These are phyloP conservation scores for Neurospora sp. DNA, from an alignment of 495 filamentous ascomycete genomes.

Conservation along the genomic window DNA sequence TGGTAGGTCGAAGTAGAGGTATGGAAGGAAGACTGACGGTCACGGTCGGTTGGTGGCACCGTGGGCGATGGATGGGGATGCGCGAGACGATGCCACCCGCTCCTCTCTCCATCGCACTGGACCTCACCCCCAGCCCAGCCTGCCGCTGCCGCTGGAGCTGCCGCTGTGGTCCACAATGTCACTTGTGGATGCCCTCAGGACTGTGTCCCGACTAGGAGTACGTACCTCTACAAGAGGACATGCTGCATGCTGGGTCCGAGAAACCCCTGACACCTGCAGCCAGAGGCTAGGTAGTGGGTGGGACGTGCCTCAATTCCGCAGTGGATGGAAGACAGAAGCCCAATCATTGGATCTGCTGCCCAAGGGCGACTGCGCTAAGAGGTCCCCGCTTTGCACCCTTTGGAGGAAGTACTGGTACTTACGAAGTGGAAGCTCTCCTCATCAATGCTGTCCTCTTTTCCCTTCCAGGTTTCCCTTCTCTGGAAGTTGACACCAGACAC, in stretches of 20 bases:
- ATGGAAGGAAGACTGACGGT: conserved; percentile 12
- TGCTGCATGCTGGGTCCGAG: neutral
- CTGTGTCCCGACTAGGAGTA: neutral
- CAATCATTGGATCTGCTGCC: conserved; percentile 12
- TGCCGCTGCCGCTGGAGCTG: neutral
- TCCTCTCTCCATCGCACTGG: neutral
- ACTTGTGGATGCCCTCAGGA: neutral
- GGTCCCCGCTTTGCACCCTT: conserved; percentile 13
- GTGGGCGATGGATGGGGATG: neutral
- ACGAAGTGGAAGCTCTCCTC: neutral
- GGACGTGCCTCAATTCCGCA: conserved; percentile 5
- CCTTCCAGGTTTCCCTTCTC: neutral
- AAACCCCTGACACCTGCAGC: conserved; percentile 18
- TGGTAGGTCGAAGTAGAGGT: conserved; percentile 15
- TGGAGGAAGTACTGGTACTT: neutral
- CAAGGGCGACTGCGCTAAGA: conserved; percentile 18
- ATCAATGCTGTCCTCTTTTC: conserved; percentile 13
- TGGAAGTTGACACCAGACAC: neutral
- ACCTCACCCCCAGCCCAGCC: neutral
- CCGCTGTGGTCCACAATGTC: neutral
- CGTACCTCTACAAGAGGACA: neutral
- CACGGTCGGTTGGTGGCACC: conserved; percentile 4
- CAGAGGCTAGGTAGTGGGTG: neutral
- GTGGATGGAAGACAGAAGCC: conserved; percentile 9
- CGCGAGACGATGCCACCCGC: neutral